A percentile compares a stretch with the other conserved stretches of the same genome.
Conservation (phyloP, 441 rosid genomes). For the Bruguiera hainesii region DNA sequence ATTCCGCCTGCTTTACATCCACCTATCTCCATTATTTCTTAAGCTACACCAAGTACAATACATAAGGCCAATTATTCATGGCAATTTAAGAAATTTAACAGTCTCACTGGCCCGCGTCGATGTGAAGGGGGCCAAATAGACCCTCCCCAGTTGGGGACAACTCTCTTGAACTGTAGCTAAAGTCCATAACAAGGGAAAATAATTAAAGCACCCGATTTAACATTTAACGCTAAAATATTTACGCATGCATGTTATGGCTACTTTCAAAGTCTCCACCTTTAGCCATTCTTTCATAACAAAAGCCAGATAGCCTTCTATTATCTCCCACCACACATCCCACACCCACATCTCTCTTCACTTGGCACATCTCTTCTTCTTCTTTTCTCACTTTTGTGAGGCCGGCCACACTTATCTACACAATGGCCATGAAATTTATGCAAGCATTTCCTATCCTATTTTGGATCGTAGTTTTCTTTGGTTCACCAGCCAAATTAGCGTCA, state of each 20-base stretch:
- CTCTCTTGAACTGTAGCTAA: neutral
- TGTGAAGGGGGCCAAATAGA: conserved; percentile 1
- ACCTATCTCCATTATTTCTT: no score
- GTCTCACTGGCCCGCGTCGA: neutral
- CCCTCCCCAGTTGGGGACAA: neutral
- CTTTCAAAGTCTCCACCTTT: no score
- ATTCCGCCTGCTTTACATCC: no score
- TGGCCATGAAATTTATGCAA: conserved; percentile 18
- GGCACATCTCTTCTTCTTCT: conserved; percentile 3
- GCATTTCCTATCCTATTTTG: neutral
- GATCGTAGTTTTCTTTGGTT: conserved; percentile 7
- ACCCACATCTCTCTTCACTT: neutral
- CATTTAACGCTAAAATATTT: no score
- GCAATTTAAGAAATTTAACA: neutral
- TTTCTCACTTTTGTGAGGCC: neutral
- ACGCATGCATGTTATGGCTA: no score
- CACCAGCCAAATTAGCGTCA: conserved; percentile 17
- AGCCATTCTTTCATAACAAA: neutral
- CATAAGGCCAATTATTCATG: neutral
- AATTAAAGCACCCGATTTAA: no score
- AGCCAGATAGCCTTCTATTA: neutral
- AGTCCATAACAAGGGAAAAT: no score
- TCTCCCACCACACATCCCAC: conserved; percentile 17
- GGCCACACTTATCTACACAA: neutral
- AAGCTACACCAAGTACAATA: neutral